phyloP scores from a whole-genome alignment of 768 basidiomycete species.

The Podaxis mareebaensis region DNA sequence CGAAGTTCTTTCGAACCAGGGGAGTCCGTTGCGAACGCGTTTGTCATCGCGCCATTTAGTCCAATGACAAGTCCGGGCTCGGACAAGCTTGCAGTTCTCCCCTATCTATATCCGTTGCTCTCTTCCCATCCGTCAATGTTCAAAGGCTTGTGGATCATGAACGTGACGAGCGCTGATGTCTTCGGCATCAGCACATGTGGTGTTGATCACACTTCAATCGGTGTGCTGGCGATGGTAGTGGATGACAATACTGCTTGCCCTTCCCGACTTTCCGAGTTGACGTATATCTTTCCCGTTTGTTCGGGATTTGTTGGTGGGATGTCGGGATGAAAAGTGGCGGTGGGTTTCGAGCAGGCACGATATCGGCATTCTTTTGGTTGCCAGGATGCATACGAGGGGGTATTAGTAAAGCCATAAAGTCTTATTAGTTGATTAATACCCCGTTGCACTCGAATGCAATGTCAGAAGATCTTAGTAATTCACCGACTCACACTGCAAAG shows the following conservation, averaged over 20 bases:
- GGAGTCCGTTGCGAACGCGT: not conserved
- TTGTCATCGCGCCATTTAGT: not conserved
- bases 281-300: not conserved
- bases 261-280: no score
- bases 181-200: not conserved
- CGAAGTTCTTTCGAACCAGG: slow-evolving; percentile 7
- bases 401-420: not conserved
- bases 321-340: not conserved
- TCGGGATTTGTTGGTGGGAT: not conserved
- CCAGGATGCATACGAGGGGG: no score
- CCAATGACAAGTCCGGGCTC: slow-evolving; percentile 11
- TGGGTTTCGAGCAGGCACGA: not conserved
- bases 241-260: not conserved
- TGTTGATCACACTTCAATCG: not conserved
- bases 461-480: not conserved
- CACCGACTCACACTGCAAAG: not conserved
- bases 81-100: not conserved
- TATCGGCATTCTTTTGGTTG: no score
- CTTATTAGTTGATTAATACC: not conserved
- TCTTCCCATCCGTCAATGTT: slow-evolving; percentile 6
- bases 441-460: not conserved
- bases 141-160: not conserved
- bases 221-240: not conserved
- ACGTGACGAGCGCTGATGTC: not conserved
- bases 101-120: slow-evolving; percentile 1